These are phyloP conservation scores for Saturnispora saitoi DNA, from an alignment of 805 yeast genomes.

Conservation along the genomic window DNA sequence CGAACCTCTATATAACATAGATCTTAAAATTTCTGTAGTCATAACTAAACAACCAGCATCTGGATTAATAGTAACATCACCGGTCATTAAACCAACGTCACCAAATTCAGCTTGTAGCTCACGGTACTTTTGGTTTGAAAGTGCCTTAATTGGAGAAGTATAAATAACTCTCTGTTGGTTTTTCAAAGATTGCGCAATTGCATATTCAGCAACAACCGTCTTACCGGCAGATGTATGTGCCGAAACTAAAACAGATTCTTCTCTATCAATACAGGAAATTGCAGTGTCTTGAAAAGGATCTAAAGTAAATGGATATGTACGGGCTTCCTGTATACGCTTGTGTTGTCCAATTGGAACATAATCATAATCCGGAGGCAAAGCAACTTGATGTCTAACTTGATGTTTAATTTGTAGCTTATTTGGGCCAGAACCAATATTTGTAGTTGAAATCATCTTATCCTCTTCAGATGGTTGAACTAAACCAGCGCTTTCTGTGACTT, in stretches of 20 bases:
- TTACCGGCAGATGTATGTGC: slow-evolving; percentile 98
- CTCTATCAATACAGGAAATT: slow-evolving; percentile 89
- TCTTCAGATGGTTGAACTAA: slow-evolving; percentile 33
- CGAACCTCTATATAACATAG: slow-evolving; percentile 95
- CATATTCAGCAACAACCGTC: slow-evolving; percentile 95
- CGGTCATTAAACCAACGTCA: slow-evolving; percentile 91
- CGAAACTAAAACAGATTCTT: slow-evolving; percentile 90
- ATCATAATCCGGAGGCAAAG: slow-evolving; percentile 85
- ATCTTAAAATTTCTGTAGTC: slow-evolving; percentile 94
- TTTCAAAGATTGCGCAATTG: slow-evolving; percentile 89
- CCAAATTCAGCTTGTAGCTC: slow-evolving; percentile 35
- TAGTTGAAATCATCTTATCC: slow-evolving; percentile 13
- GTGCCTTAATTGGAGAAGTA: slow-evolving; percentile 89
- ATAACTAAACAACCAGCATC: slow-evolving; percentile 93
- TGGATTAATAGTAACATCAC: slow-evolving; percentile 96
- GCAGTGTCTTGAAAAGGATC: slow-evolving; percentile 99
- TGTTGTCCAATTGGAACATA: slow-evolving; percentile 86
- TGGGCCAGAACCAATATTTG: slow-evolving; percentile 2
- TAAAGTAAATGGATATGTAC: slow-evolving; percentile 83
- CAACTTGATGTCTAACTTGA: slow-evolving; percentile 96
- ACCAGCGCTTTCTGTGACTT: slow-evolving; percentile 77
- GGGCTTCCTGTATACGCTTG: slow-evolving; percentile 66
- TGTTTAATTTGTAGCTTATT: slow-evolving; percentile 61
- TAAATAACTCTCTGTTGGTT: slow-evolving; percentile 91
- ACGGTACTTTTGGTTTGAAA: slow-evolving; percentile 85